These are phyloP conservation scores for Pelargonium myrrhifolium DNA, from an alignment of 441 rosid species.

Conservation along the genomic window DNA sequence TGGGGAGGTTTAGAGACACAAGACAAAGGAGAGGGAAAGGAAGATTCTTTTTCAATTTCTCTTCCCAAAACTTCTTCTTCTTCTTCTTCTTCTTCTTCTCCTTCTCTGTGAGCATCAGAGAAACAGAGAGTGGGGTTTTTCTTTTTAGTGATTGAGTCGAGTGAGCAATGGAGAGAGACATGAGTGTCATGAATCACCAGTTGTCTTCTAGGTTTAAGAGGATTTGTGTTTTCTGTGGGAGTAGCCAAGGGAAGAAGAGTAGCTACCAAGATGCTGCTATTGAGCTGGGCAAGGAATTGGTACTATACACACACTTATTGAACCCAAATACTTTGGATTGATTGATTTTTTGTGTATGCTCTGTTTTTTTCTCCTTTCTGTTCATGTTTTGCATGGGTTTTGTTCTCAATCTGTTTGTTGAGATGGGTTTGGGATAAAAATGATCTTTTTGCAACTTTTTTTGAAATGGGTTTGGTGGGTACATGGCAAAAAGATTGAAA, in stretches of 20 bases:
- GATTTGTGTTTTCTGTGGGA: constrained; percentile 95
- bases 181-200: constrained; percentile 31
- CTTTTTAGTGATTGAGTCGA: no score
- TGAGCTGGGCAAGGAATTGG: constrained; percentile 95
- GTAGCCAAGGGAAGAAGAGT: constrained; percentile 90
- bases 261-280: constrained; percentile 95
- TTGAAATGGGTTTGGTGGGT: constrained; percentile 1
- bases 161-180: no score
- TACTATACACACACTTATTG: constrained; percentile 23
- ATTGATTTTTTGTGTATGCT: not conserved
- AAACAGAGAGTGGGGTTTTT: constrained; percentile 21
- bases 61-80: not conserved
- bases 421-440: constrained; percentile 4
- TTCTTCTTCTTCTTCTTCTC: not conserved
- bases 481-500: no score
- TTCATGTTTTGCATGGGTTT: no score
- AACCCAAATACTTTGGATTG: not conserved
- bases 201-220: constrained; percentile 61
- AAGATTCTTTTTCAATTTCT: not conserved
- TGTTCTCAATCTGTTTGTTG: constrained; percentile 1
- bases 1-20: not conserved
- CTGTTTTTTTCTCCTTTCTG: constrained; percentile 10
- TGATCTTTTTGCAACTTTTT: constrained; percentile 5
- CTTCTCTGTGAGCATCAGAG: not conserved
- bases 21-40: not conserved